Conservation (phyloP, 2,329 filamentous ascomycete genomes). For the Orbilia brochopaga region DNA sequence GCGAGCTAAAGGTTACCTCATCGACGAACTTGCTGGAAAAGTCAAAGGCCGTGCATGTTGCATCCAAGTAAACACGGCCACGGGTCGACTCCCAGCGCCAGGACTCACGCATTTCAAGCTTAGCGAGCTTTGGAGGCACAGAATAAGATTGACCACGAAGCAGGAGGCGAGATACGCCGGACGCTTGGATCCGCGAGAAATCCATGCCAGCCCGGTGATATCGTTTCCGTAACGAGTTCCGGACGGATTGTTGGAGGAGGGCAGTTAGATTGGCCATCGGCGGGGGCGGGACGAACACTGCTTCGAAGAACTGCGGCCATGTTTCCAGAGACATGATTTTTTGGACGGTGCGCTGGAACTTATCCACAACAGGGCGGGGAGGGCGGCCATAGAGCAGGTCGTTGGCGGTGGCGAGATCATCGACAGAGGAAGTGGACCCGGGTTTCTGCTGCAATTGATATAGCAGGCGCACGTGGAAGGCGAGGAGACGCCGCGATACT, state of each 20-base stretch:
- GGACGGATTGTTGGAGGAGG: conserved; percentile 33
- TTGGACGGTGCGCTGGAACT: conserved; percentile 39
- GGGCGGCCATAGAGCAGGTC: conserved; percentile 41
- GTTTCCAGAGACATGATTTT: conserved; percentile 33
- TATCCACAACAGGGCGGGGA: conserved; percentile 31
- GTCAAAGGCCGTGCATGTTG: conserved; percentile 31
- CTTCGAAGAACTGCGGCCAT: conserved; percentile 45
- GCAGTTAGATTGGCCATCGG: conserved; percentile 18
- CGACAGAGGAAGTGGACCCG: conserved; percentile 7
- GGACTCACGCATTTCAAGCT: conserved; percentile 40
- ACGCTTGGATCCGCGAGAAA: conserved; percentile 37
- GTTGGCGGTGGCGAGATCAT: conserved; percentile 41
- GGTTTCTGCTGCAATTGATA: conserved; percentile 33
- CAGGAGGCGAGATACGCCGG: conserved; percentile 39
- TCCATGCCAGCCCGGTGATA: conserved; percentile 42
- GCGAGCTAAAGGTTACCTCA: conserved; percentile 19
- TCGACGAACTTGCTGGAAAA: conserved; percentile 21
- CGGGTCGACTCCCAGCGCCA: conserved; percentile 32
- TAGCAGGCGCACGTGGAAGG: conserved; percentile 40
- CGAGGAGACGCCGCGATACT: conserved; percentile 33
- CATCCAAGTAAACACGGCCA: conserved; percentile 21
- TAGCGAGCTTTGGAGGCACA: conserved; percentile 32
- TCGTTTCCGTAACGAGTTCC: conserved; percentile 37
- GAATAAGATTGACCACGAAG: conserved; percentile 36
- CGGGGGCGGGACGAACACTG: conserved; percentile 30